Evolutionary conservation across 2,329 filamentous ascomycete genomes (phyloP).

Genomic region (Teratosphaeria pseudoeucalypti): DNA sequence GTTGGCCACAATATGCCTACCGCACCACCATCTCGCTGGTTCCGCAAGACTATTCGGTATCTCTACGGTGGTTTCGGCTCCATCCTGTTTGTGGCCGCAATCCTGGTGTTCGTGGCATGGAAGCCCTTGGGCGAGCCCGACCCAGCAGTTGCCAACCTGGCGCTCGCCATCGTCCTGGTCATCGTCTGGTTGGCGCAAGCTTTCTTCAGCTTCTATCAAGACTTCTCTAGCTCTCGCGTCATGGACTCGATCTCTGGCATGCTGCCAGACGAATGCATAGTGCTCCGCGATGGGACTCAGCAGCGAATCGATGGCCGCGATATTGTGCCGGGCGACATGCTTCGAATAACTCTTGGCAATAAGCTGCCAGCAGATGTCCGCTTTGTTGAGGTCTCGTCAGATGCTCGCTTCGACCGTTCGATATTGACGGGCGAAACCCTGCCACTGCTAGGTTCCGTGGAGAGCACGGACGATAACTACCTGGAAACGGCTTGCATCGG

Average conservation of each 20-base stretch:
- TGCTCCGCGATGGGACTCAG: constrained; percentile 50
- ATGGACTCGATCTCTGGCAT: constrained; percentile 73
- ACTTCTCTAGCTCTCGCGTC: constrained; percentile 65
- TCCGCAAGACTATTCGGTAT: constrained; percentile 53
- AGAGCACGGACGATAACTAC: constrained; percentile 62
- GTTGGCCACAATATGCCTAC: constrained; percentile 60
- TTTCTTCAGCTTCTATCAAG: constrained; percentile 49
- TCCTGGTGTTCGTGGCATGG: constrained; percentile 70
- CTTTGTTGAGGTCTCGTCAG: constrained; percentile 56
- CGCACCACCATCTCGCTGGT: constrained; percentile 50
- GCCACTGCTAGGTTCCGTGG: constrained; percentile 52
- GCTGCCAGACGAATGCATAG: constrained; percentile 62
- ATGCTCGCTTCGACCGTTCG: constrained; percentile 62
- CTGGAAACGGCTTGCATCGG: constrained; percentile 68
- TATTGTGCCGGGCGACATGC: constrained; percentile 61
- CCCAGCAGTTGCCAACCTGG: constrained; percentile 58
- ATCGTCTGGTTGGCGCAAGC: constrained; percentile 55
- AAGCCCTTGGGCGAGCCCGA: constrained; percentile 50
- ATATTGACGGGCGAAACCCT: constrained; percentile 62
- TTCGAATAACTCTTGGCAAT: constrained; percentile 59
- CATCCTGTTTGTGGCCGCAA: constrained; percentile 56
- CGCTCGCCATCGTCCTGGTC: constrained; percentile 61
- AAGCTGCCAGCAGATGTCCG: constrained; percentile 66
- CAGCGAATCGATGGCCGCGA: constrained; percentile 31
- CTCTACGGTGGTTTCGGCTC: constrained; percentile 70